A percentile compares a stretch with the other conserved stretches of the same genome.
Evolutionary conservation across 1,284 basidiomycete genomes (phyloP).

Genomic region (Boletus mariae): DNA sequence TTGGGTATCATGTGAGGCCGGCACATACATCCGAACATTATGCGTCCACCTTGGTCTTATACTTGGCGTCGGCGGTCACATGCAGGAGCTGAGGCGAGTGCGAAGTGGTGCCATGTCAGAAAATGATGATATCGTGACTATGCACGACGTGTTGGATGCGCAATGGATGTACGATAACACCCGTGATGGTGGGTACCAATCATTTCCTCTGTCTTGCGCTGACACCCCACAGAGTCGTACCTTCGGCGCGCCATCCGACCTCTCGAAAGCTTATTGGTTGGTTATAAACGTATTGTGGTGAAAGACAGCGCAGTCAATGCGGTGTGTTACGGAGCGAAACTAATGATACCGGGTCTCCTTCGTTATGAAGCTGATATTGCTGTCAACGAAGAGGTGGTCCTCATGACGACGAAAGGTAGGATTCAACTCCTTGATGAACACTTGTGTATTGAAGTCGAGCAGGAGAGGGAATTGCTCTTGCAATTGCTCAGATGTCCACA

Average conservation of each 20-base stretch:
- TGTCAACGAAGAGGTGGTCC: constrained; percentile 93
- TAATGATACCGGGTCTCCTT: constrained; percentile 98
- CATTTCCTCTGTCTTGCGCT: neutral
- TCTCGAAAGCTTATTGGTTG: constrained; percentile 89
- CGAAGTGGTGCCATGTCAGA: constrained; percentile 95
- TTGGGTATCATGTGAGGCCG: constrained; percentile 98
- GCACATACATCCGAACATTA: constrained; percentile 97
- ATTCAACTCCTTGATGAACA: neutral
- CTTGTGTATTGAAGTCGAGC: constrained; percentile 11
- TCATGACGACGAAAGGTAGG: constrained; percentile 98
- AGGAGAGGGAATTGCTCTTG: constrained; percentile 97
- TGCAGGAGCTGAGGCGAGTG: constrained; percentile 97
- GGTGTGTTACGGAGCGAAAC: constrained; percentile 98
- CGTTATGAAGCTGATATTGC: constrained; percentile 97
- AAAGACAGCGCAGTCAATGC: constrained; percentile 99
- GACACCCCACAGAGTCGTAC: constrained; percentile 74
- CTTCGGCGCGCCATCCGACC: constrained; percentile 94
- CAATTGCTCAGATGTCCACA: constrained; percentile 97
- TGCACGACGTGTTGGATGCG: constrained; percentile 99
- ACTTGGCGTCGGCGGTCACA: constrained; percentile 96
- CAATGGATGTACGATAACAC: constrained; percentile 99
- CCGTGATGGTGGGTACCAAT: constrained; percentile 72
- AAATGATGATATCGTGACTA: constrained; percentile 98
- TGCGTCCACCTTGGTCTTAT: constrained; percentile 96
- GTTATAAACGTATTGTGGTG: constrained; percentile 98